Conservation (phyloP, 441 rosid genomes). For the Populus hybrid region DNA sequence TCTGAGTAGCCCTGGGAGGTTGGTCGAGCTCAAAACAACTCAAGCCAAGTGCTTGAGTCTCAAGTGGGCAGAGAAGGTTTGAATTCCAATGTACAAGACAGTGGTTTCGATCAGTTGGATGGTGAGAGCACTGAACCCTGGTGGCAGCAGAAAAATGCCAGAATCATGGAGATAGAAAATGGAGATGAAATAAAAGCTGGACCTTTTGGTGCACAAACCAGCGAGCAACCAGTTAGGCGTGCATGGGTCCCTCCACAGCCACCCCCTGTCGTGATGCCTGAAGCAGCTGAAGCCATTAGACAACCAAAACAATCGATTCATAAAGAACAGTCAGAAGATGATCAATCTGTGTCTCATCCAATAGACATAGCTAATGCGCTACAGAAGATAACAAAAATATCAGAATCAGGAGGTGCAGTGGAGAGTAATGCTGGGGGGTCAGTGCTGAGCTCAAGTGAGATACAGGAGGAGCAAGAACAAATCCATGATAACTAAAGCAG, state of each 20-base stretch:
- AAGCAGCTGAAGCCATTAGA: slow-evolving; percentile 92
- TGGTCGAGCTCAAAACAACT: slow-evolving; percentile 42
- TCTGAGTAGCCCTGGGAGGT: slow-evolving; percentile 78
- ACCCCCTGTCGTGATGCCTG: slow-evolving; percentile 86
- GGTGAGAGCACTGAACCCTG: slow-evolving; percentile 46
- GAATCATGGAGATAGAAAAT: slow-evolving; percentile 59
- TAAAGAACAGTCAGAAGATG: slow-evolving; percentile 49
- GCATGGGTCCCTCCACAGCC: slow-evolving; percentile 95
- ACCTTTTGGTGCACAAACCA: slow-evolving; percentile 35
- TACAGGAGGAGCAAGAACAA: slow-evolving; percentile 49
- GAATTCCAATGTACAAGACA: slow-evolving; percentile 35
- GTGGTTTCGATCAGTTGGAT: slow-evolving; percentile 41
- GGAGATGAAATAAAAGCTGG: slow-evolving; percentile 41
- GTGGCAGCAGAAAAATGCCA: slow-evolving; percentile 72
- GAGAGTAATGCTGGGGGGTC: slow-evolving; percentile 37
- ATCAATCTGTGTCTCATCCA: slow-evolving; percentile 32
- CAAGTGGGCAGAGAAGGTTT: slow-evolving; percentile 37
- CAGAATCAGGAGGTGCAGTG: slow-evolving; percentile 55
- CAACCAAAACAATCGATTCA: slow-evolving; percentile 57
- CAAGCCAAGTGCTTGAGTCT: slow-evolving; percentile 35
- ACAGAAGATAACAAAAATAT: slow-evolving; percentile 61
- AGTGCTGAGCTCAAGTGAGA: slow-evolving; percentile 41
- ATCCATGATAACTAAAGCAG: slow-evolving; percentile 25
- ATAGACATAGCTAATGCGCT: slow-evolving; percentile 52
- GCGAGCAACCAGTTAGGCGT: slow-evolving; percentile 48